Evolutionary conservation across 768 basidiomycete genomes (phyloP), one percentile per base, ranked within the genome.

Genomic region (Filobasidium wieringae): DNA sequence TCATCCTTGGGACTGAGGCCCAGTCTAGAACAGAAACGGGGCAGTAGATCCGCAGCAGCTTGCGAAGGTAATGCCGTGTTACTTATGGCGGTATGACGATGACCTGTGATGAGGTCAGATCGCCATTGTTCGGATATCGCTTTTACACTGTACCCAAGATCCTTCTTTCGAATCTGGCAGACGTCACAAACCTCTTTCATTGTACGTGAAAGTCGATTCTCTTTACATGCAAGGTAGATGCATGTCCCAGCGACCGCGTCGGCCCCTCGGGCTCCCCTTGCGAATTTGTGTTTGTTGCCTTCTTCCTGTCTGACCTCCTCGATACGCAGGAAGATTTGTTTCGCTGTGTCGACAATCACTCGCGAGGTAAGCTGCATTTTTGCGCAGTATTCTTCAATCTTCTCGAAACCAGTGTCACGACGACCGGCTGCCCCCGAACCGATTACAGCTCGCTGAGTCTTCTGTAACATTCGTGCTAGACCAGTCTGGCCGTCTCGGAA

Each of bases 381-480:
- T 55, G 71, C 67, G 39, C 57, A 63, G 51, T 63, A 65, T 45
- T 69, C 62, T 27, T 63, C 60, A 32, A 75, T 64, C n/a, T 67
- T 39, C 4, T 60, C 63, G 78, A 88, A 88, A 64, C 88, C 93
- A 75, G 91, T 88, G n/a, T 88, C 88, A 29, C 93, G 81, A 33
- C 84, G 80, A 78, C 96, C 95, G 78, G 96, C 97, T 69, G 87
- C 85, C 59, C 84, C 7, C 90, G 90, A 63, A 92, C 77, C 71
- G 88, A 86, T 76, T 88, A 91, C 49, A 95, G 92, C 77, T 95
- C 95, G 68, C 87, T 90, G 87, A 2, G 95, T 91, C 59, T 91
- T 87, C 73, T 95, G 90, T 1, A 99, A 81, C 70, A 90, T 88
- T 29, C 84, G 82, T 26, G 95, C 86, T 51, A 93, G 81, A 53